Conservation (phyloP, 2,329 filamentous ascomycete genomes). For the Pseudogymnoascus sp. region DNA sequence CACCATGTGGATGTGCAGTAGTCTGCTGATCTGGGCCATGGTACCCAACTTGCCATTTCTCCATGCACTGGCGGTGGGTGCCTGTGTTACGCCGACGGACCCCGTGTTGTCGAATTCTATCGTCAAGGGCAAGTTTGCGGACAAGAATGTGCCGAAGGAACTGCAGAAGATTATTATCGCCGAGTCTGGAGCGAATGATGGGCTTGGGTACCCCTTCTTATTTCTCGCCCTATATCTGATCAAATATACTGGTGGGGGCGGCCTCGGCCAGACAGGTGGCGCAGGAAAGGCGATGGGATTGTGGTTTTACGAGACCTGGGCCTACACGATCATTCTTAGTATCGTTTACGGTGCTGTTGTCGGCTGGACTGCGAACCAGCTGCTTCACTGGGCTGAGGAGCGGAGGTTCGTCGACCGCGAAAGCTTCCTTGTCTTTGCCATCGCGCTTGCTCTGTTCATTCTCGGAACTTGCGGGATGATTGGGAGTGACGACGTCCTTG, state of each 20-base stretch:
- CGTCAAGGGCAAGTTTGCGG: slow-evolving; percentile 82
- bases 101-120: slow-evolving; percentile 82
- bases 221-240: slow-evolving; percentile 79
- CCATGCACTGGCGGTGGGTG: slow-evolving; percentile 66
- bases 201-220: slow-evolving; percentile 76
- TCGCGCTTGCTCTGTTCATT: slow-evolving; percentile 74
- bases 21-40: slow-evolving; percentile 63
- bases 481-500: slow-evolving; percentile 77
- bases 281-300: slow-evolving; percentile 56
- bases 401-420: slow-evolving; percentile 22
- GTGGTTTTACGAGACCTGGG: slow-evolving; percentile 78
- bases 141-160: slow-evolving; percentile 71
- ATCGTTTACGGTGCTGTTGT: slow-evolving; percentile 65
- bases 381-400: slow-evolving; percentile 66
- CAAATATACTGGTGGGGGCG: slow-evolving; percentile 56
- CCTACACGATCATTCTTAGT: slow-evolving; percentile 69
- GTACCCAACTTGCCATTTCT: slow-evolving; percentile 63
- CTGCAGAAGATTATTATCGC: slow-evolving; percentile 67
- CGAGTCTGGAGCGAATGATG: slow-evolving; percentile 80
- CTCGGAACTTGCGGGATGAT: slow-evolving; percentile 77
- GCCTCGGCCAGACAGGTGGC: slow-evolving; percentile 44
- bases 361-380: slow-evolving; percentile 71
- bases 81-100: slow-evolving; percentile 81
- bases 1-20: slow-evolving; percentile 72
- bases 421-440: slow-evolving; percentile 39